phyloP scores from a whole-genome alignment of 169 alveolate genomes.

The Condylostoma magnum region DNA sequence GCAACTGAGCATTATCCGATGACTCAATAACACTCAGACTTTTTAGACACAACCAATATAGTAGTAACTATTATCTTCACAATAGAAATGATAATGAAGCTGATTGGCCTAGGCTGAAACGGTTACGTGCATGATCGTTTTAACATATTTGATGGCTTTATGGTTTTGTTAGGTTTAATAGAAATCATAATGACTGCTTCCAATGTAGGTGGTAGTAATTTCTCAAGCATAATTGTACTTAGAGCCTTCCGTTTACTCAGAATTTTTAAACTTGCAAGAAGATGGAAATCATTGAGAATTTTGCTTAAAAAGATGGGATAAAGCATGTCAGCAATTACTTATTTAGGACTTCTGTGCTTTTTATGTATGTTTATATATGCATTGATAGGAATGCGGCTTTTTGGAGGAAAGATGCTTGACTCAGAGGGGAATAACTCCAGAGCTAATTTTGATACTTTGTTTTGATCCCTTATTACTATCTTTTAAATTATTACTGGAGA shows the following conservation, averaged over 20 bases:
- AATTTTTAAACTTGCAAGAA: slow-evolving; percentile 42
- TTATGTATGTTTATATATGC: slow-evolving; percentile 41
- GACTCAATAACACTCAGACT: not conserved
- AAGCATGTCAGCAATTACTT: slow-evolving; percentile 31
- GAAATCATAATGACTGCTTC: no score
- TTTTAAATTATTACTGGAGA: slow-evolving; percentile 52
- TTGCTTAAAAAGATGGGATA: slow-evolving; percentile 29
- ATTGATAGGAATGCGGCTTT: slow-evolving; percentile 49
- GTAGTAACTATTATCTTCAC: not conserved
- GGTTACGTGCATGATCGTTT: not conserved
- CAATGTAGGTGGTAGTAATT: no score
- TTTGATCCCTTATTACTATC: slow-evolving; percentile 40
- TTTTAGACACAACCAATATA: not conserved
- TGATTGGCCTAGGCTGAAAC: slow-evolving; percentile 20
- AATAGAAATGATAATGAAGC: slow-evolving; percentile 11
- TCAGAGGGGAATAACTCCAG: slow-evolving; percentile 42
- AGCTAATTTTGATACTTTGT: slow-evolving; percentile 35
- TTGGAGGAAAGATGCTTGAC: slow-evolving; percentile 32
- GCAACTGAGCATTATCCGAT: slow-evolving; percentile 6
- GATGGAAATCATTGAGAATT: slow-evolving; percentile 36
- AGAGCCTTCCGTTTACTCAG: slow-evolving; percentile 49
- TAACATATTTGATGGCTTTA: slow-evolving; percentile 41
- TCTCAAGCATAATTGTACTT: no score
- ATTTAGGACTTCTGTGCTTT: slow-evolving; percentile 42
- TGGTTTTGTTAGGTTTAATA: slow-evolving; percentile 11